phyloP scores from a whole-genome alignment of 2,329 filamentous ascomycete genomes.

The Xylariaceae sp. region DNA sequence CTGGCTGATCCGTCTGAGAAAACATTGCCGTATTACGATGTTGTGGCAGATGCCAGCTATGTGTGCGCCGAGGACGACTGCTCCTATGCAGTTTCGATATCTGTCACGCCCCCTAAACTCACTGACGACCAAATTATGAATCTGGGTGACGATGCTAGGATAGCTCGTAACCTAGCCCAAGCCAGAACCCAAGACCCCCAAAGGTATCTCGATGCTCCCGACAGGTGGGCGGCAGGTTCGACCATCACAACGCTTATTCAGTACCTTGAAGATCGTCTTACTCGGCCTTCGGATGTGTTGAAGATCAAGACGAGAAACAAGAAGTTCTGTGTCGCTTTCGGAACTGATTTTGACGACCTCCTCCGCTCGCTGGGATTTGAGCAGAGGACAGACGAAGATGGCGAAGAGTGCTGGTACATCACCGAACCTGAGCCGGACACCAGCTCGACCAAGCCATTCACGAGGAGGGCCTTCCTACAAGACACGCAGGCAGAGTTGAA shows the following conservation, averaged over 20 bases:
- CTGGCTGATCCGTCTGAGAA: background rate
- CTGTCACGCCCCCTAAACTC: conserved; percentile 40
- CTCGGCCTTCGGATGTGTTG: conserved; percentile 30
- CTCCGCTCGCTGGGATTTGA: conserved; percentile 46
- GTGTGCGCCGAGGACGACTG: conserved; percentile 25
- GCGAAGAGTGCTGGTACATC: conserved; percentile 35
- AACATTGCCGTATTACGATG: conserved; percentile 9
- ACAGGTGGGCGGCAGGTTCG: conserved; percentile 35
- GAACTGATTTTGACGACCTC: conserved; percentile 43
- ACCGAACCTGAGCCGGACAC: conserved; percentile 32
- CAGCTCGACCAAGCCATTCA: conserved; percentile 32
- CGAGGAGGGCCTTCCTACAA: conserved; percentile 29
- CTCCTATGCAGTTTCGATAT: conserved; percentile 43
- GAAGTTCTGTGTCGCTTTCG: conserved; percentile 49
- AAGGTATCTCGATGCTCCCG: conserved; percentile 40
- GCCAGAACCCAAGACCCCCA: conserved; percentile 42
- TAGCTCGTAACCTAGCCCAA: conserved; percentile 34
- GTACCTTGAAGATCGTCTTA: conserved; percentile 46
- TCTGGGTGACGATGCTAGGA: conserved; percentile 39
- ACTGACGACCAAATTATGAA: conserved; percentile 35
- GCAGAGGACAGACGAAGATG: conserved; percentile 35
- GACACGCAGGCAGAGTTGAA: conserved; percentile 24
- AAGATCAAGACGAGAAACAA: conserved; percentile 54
- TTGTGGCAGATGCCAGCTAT: conserved; percentile 17
- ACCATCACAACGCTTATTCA: conserved; percentile 43